Percentiles rank a stretch among this genome's conserved stretches.
Conservation (phyloP, 129 eudicot species). For the Flaveria robusta region DNA sequence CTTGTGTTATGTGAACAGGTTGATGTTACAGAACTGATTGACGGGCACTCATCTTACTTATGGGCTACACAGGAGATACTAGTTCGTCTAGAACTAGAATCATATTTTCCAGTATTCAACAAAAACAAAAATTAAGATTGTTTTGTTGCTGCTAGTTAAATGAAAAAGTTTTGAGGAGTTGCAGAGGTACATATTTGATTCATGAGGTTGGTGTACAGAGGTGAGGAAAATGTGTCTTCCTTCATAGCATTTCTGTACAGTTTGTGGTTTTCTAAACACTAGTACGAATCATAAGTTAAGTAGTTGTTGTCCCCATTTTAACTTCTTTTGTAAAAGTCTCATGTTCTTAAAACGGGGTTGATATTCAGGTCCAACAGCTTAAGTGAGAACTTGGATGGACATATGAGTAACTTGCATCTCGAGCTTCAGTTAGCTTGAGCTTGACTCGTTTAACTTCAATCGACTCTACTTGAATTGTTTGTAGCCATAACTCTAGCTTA, state of each 20-base stretch:
- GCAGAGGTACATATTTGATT: conserved; percentile 6
- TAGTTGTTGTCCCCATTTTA: not conserved
- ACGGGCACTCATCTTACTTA: conserved; percentile 92
- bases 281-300: not conserved
- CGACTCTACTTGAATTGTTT: no score
- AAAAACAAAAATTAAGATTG: conserved; percentile 30
- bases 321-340: not conserved
- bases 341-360: not conserved
- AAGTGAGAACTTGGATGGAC: not conserved
- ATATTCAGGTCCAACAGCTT: conserved; percentile 1
- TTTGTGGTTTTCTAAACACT: not conserved
- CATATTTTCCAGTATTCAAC: conserved; percentile 69
- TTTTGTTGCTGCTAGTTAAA: conserved; percentile 4
- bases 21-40: conserved; percentile 80
- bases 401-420: not conserved
- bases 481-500: no score
- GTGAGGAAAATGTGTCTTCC: conserved; percentile 3
- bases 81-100: conserved; percentile 76
- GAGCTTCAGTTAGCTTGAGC: not conserved
- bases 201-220: conserved; percentile 20
- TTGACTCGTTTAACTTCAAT: no score
- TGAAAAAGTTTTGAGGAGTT: conserved; percentile 7
- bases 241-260: conserved; percentile 14
- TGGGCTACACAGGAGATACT: conserved; percentile 83
- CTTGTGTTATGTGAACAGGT: conserved; percentile 54